phyloP scores from a whole-genome alignment of 352 stramenopile genomes.

The Phytophthora crassamura region DNA sequence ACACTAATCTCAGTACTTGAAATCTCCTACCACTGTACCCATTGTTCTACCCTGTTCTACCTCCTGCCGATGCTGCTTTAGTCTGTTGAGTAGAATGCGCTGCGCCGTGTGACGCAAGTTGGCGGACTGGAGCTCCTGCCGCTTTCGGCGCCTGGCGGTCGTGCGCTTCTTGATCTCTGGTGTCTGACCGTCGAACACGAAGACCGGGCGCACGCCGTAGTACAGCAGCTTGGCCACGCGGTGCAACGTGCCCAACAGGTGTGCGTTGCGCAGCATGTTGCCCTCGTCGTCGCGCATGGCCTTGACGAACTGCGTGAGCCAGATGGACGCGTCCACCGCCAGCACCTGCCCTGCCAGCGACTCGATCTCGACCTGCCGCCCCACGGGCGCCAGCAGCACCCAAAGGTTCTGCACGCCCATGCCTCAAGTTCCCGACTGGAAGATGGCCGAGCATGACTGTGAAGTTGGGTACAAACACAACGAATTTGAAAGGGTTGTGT shows the following conservation, averaged over 20 bases:
- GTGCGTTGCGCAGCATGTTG: slow-evolving; percentile 94
- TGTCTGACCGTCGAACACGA: slow-evolving; percentile 99
- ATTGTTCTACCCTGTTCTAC: slow-evolving; percentile 21
- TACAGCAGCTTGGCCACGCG: slow-evolving; percentile 95
- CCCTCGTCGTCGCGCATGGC: slow-evolving; percentile 97
- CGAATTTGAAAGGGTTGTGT: background rate
- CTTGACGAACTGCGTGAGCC: slow-evolving; percentile 99
- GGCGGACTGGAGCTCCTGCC: slow-evolving; percentile 72
- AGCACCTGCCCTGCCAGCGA: slow-evolving; percentile 96
- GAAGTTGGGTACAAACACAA: background rate
- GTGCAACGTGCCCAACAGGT: slow-evolving; percentile 96
- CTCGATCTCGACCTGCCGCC: slow-evolving; percentile 98
- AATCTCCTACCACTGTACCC: background rate
- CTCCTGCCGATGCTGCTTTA: slow-evolving; percentile 69
- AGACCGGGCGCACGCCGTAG: slow-evolving; percentile 97
- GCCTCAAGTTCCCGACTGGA: background rate
- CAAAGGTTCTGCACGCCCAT: slow-evolving; percentile 99
- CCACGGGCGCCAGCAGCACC: slow-evolving; percentile 96
- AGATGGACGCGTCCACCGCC: slow-evolving; percentile 99
- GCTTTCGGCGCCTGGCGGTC: slow-evolving; percentile 63
- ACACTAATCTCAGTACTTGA: background rate
- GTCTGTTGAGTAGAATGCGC: slow-evolving; percentile 94
- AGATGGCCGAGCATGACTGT: too few relatives aligned
- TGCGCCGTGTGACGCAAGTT: slow-evolving; percentile 94
- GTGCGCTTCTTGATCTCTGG: slow-evolving; percentile 96